Base-by-base conservation (phyloP, 805 yeast species). In the Kluyveromyces lactis region DNA sequence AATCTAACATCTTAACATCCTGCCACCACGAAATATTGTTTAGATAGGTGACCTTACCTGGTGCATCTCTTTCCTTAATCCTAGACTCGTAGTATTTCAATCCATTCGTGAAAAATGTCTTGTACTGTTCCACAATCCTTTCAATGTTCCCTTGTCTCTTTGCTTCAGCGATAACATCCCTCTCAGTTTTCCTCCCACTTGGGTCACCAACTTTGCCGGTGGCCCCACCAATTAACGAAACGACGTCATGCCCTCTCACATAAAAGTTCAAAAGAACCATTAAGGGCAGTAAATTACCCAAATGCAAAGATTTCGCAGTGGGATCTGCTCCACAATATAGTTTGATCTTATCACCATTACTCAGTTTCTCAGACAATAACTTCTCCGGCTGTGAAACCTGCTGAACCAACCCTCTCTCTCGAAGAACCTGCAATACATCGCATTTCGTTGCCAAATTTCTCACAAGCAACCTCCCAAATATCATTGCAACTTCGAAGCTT, bases 191-290 rank as follows among this genome's bases (percentile, higher is more conserved):
- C 49, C 96, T 70, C 0, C 97, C 98, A 39, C 95, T 85, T 6
- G 98, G 98, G 59, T 92, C 98, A 6, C 98, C 98, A 2, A 92
- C 95, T 10, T 75, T 73, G 7, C 96, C 97, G 0, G 98, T 92
- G 4, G 97, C 98, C 18, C 95, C 95, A 15, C 95, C 95, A 13
- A 92, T 87, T 5, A 90, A 60, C 0, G 90, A 86, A 5, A 80
- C 76, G n/a, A 86, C 76, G 44, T 75, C 73, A 56, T 87, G 95
- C 2, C 98, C 98, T 26, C 92, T 67, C 24, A 87, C 62, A 45
- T 77, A 77, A 59, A 87, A 87, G 60, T 92, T 96, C 32, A 92
- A 64, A 33, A 90, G 63, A 1, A 86, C 75, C 80, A 92, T 76
- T 46, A 92, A 62, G 0, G 98, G 98, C 24, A 92, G 66, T 38